These are phyloP conservation scores for Onygenales sp. DNA, from an alignment of 2,329 filamentous ascomycete species.

Conservation along the genomic window DNA sequence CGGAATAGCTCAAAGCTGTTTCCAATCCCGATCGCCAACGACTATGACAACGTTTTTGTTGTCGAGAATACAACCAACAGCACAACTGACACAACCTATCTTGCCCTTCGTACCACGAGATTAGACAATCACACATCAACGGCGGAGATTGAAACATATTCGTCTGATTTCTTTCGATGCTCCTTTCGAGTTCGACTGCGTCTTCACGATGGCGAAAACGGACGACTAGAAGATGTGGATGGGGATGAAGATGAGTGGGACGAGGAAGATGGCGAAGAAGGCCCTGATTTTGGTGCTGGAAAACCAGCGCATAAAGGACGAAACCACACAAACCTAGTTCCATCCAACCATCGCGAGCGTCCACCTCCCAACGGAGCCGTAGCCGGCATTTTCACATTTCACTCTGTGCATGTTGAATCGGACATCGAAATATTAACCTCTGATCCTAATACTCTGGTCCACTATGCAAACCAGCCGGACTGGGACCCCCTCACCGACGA, in stretches of 20 bases:
- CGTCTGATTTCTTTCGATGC: conserved; percentile 37
- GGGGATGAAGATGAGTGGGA: neutral
- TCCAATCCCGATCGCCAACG: conserved; percentile 38
- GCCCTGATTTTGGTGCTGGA: neutral
- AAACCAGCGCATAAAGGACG: neutral
- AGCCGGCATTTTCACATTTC: conserved; percentile 44
- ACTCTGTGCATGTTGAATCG: conserved; percentile 37
- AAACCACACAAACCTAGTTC: neutral
- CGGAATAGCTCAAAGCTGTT: conserved; percentile 27
- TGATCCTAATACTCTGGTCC: conserved; percentile 34
- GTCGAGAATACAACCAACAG: conserved; percentile 16
- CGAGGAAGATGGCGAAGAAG: neutral
- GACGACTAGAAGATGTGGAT: conserved; percentile 9
- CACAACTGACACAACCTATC: conserved; percentile 26
- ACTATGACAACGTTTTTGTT: conserved; percentile 39
- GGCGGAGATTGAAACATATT: conserved; percentile 39
- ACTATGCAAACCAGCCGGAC: conserved; percentile 35
- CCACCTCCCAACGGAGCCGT: conserved; percentile 38
- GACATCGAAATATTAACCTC: conserved; percentile 46
- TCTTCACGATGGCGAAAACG: conserved; percentile 16
- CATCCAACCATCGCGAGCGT: neutral
- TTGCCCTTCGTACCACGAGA: conserved; percentile 39
- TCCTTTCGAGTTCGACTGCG: conserved; percentile 41
- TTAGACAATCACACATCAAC: conserved; percentile 36
- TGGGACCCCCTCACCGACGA: conserved; percentile 26